Evolutionary conservation across 805 yeast genomes (phyloP).

Genomic region (Komagataella kurtzmanii): DNA sequence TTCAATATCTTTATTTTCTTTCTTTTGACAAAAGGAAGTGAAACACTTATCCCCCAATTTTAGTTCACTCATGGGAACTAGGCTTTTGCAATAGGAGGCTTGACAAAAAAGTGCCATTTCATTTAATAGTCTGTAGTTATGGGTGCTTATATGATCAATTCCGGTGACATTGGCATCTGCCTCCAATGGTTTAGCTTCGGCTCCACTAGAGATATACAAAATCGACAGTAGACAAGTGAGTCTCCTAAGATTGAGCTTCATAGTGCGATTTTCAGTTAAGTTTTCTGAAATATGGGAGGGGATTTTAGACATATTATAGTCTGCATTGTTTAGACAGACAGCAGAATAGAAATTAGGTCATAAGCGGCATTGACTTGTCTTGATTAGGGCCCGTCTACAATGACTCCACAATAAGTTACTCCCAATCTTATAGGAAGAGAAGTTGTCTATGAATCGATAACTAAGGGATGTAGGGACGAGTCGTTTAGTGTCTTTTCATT

Average conservation of each 20-base stretch:
- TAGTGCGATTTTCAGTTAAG: not conserved
- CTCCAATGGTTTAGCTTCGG: not conserved
- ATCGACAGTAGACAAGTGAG: not conserved
- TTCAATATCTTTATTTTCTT: not conserved
- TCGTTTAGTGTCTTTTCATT: too few species aligned
- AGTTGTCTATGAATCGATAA: too few species aligned
- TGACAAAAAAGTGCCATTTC: not conserved
- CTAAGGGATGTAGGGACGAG: too few species aligned
- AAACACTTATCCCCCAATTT: slow-evolving; percentile 11
- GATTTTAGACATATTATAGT: not conserved
- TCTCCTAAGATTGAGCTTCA: not conserved
- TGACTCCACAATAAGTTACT: too few species aligned
- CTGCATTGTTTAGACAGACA: not conserved
- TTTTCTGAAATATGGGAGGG: not conserved
- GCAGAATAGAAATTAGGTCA: not conserved
- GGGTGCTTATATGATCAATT: not conserved
- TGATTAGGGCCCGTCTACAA: not conserved
- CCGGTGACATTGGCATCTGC: not conserved
- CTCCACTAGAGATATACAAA: not conserved
- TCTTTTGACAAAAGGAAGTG: not conserved
- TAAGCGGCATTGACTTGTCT: not conserved
- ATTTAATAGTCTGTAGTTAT: not conserved
- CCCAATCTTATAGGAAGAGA: too few species aligned
- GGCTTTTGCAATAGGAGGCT: not conserved
- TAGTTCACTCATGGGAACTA: not conserved